Percentiles rank a stretch among this genome's conserved stretches.
Evolutionary conservation across 495 filamentous ascomycete genomes (phyloP).

Genomic region (Talaromyces ruber): DNA sequence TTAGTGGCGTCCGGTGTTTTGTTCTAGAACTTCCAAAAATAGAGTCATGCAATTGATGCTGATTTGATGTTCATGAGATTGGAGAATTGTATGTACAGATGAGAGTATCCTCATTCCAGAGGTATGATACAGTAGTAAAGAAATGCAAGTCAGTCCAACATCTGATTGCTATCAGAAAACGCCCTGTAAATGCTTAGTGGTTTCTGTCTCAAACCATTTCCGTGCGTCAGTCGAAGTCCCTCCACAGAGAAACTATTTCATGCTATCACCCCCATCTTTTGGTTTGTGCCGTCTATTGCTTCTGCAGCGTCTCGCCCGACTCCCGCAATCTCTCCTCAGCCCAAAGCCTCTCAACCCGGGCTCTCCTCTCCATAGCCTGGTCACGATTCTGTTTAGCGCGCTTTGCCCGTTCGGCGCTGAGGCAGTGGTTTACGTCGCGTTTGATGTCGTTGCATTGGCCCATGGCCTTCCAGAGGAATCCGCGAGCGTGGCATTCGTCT

Average conservation of each 20-base stretch:
- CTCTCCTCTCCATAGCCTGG: constrained; percentile 56
- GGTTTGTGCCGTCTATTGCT: constrained; percentile 5
- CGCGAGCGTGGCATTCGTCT: constrained; percentile 89
- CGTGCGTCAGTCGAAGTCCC: background rate
- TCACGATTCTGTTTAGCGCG: constrained; percentile 70
- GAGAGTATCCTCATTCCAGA: background rate
- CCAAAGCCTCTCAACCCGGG: constrained; percentile 65
- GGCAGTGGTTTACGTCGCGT: constrained; percentile 68
- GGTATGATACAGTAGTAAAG: background rate
- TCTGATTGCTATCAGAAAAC: background rate
- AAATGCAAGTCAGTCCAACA: background rate
- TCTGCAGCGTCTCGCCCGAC: constrained; percentile 12
- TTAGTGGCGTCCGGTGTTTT: background rate
- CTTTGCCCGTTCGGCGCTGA: constrained; percentile 68
- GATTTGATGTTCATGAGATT: background rate
- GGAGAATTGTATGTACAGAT: background rate
- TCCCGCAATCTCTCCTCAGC: constrained; percentile 45
- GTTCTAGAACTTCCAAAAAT: background rate
- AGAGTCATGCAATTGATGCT: background rate
- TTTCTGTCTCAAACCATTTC: background rate
- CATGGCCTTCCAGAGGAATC: constrained; percentile 79
- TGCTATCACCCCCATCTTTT: background rate
- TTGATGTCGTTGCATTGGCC: constrained; percentile 90
- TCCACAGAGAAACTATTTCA: background rate
- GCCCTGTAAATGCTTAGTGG: background rate